These are phyloP conservation scores for Delitschia confertaspora DNA, from an alignment of 495 filamentous ascomycete genomes.

Conservation along the genomic window DNA sequence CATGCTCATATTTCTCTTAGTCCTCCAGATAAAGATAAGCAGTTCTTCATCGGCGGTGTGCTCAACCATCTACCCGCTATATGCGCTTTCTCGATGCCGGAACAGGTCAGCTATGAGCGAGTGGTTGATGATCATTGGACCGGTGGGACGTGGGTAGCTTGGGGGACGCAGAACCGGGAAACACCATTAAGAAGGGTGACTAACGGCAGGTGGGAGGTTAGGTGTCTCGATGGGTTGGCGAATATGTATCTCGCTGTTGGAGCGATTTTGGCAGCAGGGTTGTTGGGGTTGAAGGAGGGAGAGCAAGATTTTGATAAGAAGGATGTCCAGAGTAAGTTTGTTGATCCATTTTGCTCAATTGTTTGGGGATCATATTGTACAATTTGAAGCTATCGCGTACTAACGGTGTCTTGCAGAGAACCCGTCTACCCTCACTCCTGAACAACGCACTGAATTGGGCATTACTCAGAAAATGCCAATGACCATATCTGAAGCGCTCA, in stretches of 20 bases:
- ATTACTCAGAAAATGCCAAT: constrained; percentile 37
- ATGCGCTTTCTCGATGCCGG: constrained; percentile 55
- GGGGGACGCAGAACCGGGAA: constrained; percentile 73
- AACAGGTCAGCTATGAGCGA: constrained; percentile 52
- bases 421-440: constrained; percentile 36
- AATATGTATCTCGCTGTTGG: constrained; percentile 64
- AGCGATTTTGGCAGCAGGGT: constrained; percentile 58
- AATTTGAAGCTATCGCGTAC: background rate
- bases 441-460: constrained; percentile 44
- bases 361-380: background rate
- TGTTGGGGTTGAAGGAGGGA: constrained; percentile 46
- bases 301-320: constrained; percentile 41
- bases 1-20: constrained; percentile 61
- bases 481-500: constrained; percentile 23
- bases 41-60: constrained; percentile 59
- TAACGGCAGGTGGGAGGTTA: constrained; percentile 60
- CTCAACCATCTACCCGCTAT: constrained; percentile 56
- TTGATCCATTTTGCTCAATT: no score
- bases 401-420: constrained; percentile 19
- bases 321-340: constrained; percentile 49
- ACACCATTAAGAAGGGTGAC: constrained; percentile 53
- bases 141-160: constrained; percentile 62
- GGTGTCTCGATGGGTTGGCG: constrained; percentile 59
- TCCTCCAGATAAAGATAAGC: constrained; percentile 33
- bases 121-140: constrained; percentile 62